Percentiles rank a stretch among this genome's conserved stretches.
phyloP scores from a whole-genome alignment of 1,139 yeast species.

The Lodderomyces orthopsilosis region DNA sequence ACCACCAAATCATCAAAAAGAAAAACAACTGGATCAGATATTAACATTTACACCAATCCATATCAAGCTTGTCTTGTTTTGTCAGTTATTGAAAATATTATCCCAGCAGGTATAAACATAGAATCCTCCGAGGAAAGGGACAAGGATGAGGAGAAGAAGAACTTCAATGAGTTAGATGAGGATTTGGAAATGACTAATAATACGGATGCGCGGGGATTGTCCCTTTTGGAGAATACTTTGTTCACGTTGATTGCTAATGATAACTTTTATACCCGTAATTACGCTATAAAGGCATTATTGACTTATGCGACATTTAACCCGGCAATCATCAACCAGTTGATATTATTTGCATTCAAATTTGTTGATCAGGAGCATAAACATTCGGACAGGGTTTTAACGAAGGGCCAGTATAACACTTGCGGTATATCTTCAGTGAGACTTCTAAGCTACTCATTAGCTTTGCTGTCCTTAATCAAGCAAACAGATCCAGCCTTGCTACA shows the following conservation, averaged over 20 bases:
- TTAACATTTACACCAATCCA: conserved; percentile 26
- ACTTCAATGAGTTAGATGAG: conserved; percentile 8
- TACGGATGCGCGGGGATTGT: conserved; percentile 19
- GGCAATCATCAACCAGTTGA: conserved; percentile 38
- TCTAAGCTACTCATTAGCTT: conserved; percentile 34
- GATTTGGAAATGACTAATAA: conserved; percentile 16
- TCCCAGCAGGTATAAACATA: conserved; percentile 41
- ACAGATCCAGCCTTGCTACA: conserved; percentile 38
- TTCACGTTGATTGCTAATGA: conserved; percentile 35
- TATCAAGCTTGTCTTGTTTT: conserved; percentile 36
- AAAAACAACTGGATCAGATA: conserved; percentile 15
- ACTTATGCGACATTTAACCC: conserved; percentile 30
- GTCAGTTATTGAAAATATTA: conserved; percentile 28
- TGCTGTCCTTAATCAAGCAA: conserved; percentile 39
- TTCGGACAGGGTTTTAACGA: conserved; percentile 16
- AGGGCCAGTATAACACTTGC: conserved; percentile 22
- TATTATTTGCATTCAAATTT: conserved; percentile 30
- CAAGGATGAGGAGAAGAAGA: conserved; percentile 11
- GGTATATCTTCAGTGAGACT: conserved; percentile 23
- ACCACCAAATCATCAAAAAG: conserved; percentile 22
- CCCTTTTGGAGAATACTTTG: conserved; percentile 31
- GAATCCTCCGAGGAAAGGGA: conserved; percentile 18
- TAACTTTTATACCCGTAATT: conserved; percentile 34
- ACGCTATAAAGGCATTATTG: conserved; percentile 33
- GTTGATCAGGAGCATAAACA: conserved; percentile 34